phyloP scores from a whole-genome alignment of 2,329 filamentous ascomycete genomes.

The Fusarium succisae region DNA sequence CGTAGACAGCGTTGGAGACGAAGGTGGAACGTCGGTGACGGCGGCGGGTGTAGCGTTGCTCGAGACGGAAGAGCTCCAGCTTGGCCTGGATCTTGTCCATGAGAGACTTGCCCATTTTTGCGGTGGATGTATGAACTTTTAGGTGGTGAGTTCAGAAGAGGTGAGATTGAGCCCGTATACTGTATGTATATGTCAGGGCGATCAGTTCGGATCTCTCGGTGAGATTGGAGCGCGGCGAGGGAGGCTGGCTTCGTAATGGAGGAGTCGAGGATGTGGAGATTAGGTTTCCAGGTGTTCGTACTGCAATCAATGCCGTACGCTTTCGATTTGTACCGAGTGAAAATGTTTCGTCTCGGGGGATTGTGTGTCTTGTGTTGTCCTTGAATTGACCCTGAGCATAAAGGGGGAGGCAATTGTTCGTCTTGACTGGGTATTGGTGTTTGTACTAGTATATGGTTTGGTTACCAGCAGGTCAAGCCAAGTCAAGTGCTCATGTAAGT shows the following conservation, averaged over 20 bases:
- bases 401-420: conserved; percentile 26
- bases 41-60: conserved; percentile 92
- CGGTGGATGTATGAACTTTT: conserved; percentile 13
- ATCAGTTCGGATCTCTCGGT: conserved; percentile 18
- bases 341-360: conserved; percentile 26
- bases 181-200: not conserved
- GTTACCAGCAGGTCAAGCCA: not conserved
- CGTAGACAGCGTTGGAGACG: conserved; percentile 87
- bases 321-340: conserved; percentile 4
- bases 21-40: conserved; percentile 89
- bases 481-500: not conserved
- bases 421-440: conserved; percentile 8
- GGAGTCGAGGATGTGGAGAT: conserved; percentile 33
- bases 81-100: conserved; percentile 71
- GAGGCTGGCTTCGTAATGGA: conserved; percentile 20
- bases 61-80: conserved; percentile 92
- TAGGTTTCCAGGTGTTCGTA: conserved; percentile 18
- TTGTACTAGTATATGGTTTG: not conserved
- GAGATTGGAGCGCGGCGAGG: conserved; percentile 26
- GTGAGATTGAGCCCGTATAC: not conserved
- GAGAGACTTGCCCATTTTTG: conserved; percentile 60
- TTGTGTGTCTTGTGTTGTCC: conserved; percentile 22
- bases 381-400: conserved; percentile 17
- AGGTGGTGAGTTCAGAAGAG: not conserved
- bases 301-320: conserved; percentile 38